A percentile compares a stretch with the other conserved stretches of the same genome.
Conservation (phyloP, 1,139 yeast species). For the Zygosaccharomyces sapae region DNA sequence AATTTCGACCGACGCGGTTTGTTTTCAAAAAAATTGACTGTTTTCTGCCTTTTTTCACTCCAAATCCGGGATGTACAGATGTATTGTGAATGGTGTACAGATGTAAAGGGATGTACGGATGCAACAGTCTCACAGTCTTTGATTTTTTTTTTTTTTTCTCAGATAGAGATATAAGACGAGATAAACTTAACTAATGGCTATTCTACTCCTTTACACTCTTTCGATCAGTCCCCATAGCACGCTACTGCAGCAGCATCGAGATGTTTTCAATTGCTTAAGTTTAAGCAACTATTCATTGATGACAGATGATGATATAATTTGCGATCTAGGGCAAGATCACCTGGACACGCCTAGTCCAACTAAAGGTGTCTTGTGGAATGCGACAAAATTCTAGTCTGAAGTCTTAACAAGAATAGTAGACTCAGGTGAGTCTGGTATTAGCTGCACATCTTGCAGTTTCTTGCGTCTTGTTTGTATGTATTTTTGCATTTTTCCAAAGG, state of each 20-base stretch:
- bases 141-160: background rate
- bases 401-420: slow-evolving; percentile 4
- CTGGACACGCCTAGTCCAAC: slow-evolving; percentile 48
- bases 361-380: slow-evolving; percentile 39
- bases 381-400: slow-evolving; percentile 38
- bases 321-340: slow-evolving; percentile 50
- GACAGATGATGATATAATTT: slow-evolving; percentile 54
- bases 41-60: too few species aligned
- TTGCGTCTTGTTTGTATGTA: background rate
- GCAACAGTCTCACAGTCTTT: background rate
- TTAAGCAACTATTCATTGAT: background rate
- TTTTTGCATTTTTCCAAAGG: background rate
- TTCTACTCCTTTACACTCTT: too few species aligned
- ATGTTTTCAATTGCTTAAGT: background rate
- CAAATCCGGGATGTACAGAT: background rate
- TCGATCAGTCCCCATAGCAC: too few species aligned
- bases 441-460: slow-evolving; percentile 6
- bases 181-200: background rate
- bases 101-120: slow-evolving; percentile 1
- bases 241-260: too few species aligned
- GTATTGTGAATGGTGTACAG: slow-evolving; percentile 1
- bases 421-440: slow-evolving; percentile 14
- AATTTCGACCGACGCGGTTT: background rate
- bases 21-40: too few species aligned
- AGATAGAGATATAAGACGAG: background rate